These are phyloP conservation scores for Sporothrix globosa DNA, from an alignment of 2,329 filamentous ascomycete genomes.

Conservation along the genomic window DNA sequence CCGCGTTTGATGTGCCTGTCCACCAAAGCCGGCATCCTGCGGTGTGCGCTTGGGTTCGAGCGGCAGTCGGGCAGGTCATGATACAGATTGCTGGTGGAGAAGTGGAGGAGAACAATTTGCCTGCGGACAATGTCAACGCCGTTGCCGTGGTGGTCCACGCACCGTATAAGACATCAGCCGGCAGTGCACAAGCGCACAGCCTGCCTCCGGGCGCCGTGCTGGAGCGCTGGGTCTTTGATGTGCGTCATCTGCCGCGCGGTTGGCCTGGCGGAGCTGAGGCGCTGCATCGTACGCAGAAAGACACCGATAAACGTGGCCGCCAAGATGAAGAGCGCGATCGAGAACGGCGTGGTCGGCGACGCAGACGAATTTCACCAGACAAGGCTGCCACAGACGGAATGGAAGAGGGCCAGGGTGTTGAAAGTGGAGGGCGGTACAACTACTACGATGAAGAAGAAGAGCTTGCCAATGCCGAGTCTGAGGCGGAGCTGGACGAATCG, in stretches of 20 bases:
- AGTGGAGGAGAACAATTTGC: background rate
- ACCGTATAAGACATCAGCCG: conserved; percentile 24
- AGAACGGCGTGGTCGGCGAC: background rate
- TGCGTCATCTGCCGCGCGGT: conserved; percentile 53
- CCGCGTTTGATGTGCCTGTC: conserved; percentile 82
- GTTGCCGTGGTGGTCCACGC: conserved; percentile 35
- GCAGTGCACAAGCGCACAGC: conserved; percentile 18
- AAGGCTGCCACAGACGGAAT: background rate
- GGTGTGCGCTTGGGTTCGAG: conserved; percentile 82
- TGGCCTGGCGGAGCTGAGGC: conserved; percentile 46
- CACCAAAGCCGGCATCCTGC: conserved; percentile 84
- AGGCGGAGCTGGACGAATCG: conserved; percentile 29
- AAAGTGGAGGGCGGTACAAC: conserved; percentile 18
- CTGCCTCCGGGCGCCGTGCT: conserved; percentile 48
- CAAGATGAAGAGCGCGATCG: background rate
- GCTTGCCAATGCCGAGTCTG: conserved; percentile 27
- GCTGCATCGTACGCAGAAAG: conserved; percentile 39
- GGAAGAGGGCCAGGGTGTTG: conserved; percentile 7
- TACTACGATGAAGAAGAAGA: conserved; percentile 34
- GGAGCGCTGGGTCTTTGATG: conserved; percentile 66
- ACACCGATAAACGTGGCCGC: conserved; percentile 21
- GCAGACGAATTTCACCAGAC: conserved; percentile 22
- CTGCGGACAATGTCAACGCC: conserved; percentile 29
- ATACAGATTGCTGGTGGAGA: conserved; percentile 63
- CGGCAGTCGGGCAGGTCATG: conserved; percentile 73